phyloP scores from a whole-genome alignment of 495 filamentous ascomycete genomes.

The Penicillium paxilli region DNA sequence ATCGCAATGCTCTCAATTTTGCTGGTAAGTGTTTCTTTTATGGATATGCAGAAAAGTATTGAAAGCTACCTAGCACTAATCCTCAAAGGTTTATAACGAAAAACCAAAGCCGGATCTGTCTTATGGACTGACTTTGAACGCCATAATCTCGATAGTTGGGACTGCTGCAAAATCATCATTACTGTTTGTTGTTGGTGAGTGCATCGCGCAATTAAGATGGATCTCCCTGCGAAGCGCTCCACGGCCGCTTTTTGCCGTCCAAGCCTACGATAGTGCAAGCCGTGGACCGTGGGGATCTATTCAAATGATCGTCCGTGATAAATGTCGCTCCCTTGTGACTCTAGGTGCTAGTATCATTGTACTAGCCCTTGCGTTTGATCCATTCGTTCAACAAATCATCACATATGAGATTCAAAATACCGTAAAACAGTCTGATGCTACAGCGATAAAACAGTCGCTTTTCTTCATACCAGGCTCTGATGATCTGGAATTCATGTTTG shows the following conservation, averaged over 20 bases:
- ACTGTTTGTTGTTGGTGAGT: conserved; percentile 24
- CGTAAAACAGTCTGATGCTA: too few species aligned
- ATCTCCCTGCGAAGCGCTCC: not conserved
- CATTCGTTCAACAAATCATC: conserved; percentile 5
- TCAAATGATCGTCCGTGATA: not conserved
- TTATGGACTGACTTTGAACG: conserved; percentile 22
- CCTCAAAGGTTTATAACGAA: too few species aligned
- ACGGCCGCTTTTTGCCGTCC: conserved; percentile 2
- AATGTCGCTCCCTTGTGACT: conserved; percentile 3
- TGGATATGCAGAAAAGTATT: too few species aligned
- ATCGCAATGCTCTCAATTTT: too few species aligned
- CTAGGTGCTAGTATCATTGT: conserved; percentile 8
- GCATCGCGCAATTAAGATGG: conserved; percentile 18
- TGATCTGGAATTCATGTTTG: too few species aligned
- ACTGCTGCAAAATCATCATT: conserved; percentile 31
- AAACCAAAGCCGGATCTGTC: too few species aligned
- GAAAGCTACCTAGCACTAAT: too few species aligned
- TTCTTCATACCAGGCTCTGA: too few species aligned
- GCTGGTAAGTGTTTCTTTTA: too few species aligned
- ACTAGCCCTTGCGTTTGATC: conserved; percentile 1
- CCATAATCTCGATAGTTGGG: conserved; percentile 31
- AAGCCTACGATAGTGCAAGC: conserved; percentile 8
- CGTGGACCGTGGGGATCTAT: conserved; percentile 12
- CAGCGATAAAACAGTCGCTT: too few species aligned
- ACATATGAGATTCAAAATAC: not conserved